phyloP scores from a whole-genome alignment of 2,329 filamentous ascomycete genomes.

The Camillea tinctor region DNA sequence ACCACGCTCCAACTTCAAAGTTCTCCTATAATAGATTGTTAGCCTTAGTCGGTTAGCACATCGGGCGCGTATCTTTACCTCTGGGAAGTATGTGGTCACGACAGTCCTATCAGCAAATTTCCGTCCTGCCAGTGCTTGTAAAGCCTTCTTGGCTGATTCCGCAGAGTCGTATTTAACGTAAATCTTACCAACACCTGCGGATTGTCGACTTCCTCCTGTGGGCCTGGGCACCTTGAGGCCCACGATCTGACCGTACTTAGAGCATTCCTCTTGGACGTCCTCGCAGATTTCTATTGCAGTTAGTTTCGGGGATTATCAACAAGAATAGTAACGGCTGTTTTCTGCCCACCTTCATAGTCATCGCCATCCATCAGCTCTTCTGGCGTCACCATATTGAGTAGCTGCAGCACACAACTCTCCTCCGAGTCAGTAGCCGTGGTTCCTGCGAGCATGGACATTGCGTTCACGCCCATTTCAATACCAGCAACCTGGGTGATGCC shows the following conservation, averaged over 20 bases:
- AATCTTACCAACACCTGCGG: slow-evolving; percentile 93
- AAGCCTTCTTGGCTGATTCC: slow-evolving; percentile 77
- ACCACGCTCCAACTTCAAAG: slow-evolving; percentile 91
- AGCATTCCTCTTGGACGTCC: slow-evolving; percentile 89
- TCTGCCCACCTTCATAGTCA: slow-evolving; percentile 80
- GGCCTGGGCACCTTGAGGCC: slow-evolving; percentile 94
- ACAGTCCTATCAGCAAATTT: slow-evolving; percentile 97
- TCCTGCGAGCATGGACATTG: slow-evolving; percentile 95
- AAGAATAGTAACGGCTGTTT: neutral
- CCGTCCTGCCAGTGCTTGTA: slow-evolving; percentile 85
- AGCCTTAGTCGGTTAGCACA: slow-evolving; percentile 19
- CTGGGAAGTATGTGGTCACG: slow-evolving; percentile 93
- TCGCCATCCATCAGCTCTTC: slow-evolving; percentile 93
- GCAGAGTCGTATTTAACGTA: slow-evolving; percentile 87
- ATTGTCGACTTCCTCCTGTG: slow-evolving; percentile 76
- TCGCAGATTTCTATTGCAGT: slow-evolving; percentile 81
- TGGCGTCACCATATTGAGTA: slow-evolving; percentile 97
- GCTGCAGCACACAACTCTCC: slow-evolving; percentile 79
- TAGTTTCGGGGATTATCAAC: slow-evolving; percentile 32
- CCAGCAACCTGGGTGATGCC: slow-evolving; percentile 90
- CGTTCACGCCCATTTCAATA: slow-evolving; percentile 93
- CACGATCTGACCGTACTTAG: slow-evolving; percentile 81
- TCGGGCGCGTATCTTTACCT: slow-evolving; percentile 53
- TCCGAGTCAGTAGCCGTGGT: slow-evolving; percentile 79
- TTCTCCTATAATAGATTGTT: slow-evolving; percentile 66